These are phyloP conservation scores for Hirsutella thompsonii DNA, from an alignment of 2,329 filamentous ascomycete genomes.

Conservation along the genomic window DNA sequence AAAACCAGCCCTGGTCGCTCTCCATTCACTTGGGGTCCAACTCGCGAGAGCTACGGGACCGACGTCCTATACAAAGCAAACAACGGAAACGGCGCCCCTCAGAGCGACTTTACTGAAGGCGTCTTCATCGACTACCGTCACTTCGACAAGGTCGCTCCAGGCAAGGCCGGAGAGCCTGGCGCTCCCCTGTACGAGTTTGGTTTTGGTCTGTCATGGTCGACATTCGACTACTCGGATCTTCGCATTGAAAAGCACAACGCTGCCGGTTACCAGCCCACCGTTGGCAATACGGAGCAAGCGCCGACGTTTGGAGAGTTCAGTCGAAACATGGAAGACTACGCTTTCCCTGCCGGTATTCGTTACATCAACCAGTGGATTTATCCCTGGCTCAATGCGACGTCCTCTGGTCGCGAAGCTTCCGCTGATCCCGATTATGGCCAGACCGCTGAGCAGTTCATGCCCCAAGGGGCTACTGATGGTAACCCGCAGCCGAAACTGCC, in stretches of 20 bases:
- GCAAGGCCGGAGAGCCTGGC: conserved; percentile 13
- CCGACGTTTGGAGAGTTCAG: conserved; percentile 52
- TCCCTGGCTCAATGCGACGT: conserved; percentile 57
- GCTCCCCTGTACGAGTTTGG: conserved; percentile 72
- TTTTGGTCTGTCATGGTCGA: conserved; percentile 69
- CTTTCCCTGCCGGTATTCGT: conserved; percentile 49
- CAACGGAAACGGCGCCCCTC: conserved; percentile 52
- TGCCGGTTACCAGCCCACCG: conserved; percentile 42
- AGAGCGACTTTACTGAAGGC: conserved; percentile 64
- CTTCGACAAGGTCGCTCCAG: conserved; percentile 48
- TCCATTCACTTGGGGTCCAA: conserved; percentile 67
- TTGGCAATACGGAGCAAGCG: conserved; percentile 48
- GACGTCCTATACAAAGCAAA: conserved; percentile 57
- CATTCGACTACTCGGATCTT: conserved; percentile 61
- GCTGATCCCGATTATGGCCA: conserved; percentile 47
- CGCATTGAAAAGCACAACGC: conserved; percentile 37
- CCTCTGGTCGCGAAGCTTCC: conserved; percentile 40
- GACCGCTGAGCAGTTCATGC: conserved; percentile 45
- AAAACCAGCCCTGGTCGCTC: conserved; percentile 65
- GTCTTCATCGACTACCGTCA: conserved; percentile 60
- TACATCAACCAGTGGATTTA: conserved; percentile 49
- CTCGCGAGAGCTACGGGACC: conserved; percentile 53
- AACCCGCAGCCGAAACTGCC: conserved; percentile 41
- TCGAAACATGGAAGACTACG: conserved; percentile 49
- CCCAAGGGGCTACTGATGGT: conserved; percentile 41